Base-by-base conservation (phyloP, 257 asterid species). In the Verbascum thapsus region DNA sequence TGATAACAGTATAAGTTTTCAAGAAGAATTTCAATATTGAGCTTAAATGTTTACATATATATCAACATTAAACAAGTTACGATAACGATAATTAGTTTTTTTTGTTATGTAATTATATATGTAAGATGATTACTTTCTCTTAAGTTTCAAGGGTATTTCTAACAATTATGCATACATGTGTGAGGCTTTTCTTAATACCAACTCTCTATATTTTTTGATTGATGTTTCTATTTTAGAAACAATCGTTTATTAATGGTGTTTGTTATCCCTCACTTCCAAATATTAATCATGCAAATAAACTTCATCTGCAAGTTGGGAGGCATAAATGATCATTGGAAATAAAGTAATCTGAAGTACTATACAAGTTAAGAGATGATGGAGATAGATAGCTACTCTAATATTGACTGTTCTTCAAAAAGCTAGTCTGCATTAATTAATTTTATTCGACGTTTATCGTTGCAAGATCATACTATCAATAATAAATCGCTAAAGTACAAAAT, bases 331-430 rank as follows among this genome's bases (percentile, higher is more conserved):
- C 48, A 66, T 67, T 73, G 22, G 43, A 40, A 40, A 47, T 37
- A 19, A 42, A 52, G 41, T 5, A 59, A 66, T 43, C 54, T 50
- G 80, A 78, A 75, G 87, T 81, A 66, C 39, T 7, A 37, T 34
- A 81, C 80, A 81, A 81, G 87, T 72, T 65, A 81, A 56, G 55
- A 53, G 66, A 57, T 68, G 85, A 77, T 68, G 70, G 72, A 64
- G 87, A 81, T 57, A 56, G 78, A 75, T 69, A 59, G 74, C 77
- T 59, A 65, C 80, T 73, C 80, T 63, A 38, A 54, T 47, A 9
- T 69, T 58, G 74, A 63, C 74, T 72, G 62, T 62, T 72, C 32
- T 52, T 67, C 67, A 63, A 69, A n/a, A 72, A 62, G 43, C 53
- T 30, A 62, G 32, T 50, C 44, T 13, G 7, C 16, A 51, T 43